Conservation (phyloP, 192 early-diverging fungal species). For the Entomortierella lignicola region DNA sequence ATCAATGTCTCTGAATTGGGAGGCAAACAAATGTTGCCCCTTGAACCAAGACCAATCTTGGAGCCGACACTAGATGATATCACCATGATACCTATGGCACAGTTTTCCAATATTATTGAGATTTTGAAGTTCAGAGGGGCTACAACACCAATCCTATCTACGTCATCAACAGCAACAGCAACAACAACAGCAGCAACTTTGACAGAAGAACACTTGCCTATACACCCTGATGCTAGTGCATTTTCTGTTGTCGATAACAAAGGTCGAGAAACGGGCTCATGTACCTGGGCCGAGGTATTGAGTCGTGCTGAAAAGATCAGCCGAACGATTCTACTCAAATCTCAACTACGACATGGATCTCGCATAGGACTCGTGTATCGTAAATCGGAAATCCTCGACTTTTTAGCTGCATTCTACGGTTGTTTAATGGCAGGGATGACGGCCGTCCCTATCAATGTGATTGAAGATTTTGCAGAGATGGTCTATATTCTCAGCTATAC, state of each 20-base stretch:
- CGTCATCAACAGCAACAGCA: not conserved
- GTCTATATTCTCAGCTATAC: constrained; percentile 73
- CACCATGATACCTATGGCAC: not conserved
- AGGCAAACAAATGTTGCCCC: constrained; percentile 63
- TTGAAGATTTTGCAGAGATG: constrained; percentile 81
- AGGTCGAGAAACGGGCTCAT: constrained; percentile 69
- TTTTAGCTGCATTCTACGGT: constrained; percentile 78
- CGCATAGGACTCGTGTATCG: constrained; percentile 81
- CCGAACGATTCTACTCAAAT: constrained; percentile 65
- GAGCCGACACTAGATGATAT: constrained; percentile 20
- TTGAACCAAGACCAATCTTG: constrained; percentile 59
- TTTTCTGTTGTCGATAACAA: constrained; percentile 63
- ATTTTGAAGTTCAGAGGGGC: constrained; percentile 11
- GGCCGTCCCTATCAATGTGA: constrained; percentile 84
- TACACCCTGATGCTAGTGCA: constrained; percentile 18
- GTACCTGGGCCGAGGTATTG: constrained; percentile 77
- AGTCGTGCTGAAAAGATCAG: constrained; percentile 74
- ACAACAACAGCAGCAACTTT: not conserved
- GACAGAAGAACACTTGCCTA: not conserved
- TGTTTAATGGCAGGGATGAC: constrained; percentile 82
- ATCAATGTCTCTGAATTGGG: constrained; percentile 48
- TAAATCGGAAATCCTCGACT: constrained; percentile 81
- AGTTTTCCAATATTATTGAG: constrained; percentile 1
- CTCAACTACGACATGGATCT: constrained; percentile 66
- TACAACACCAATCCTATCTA: too few species aligned